phyloP scores from a whole-genome alignment of 441 rosid genomes.

The Bocquillonia castaneifolia region DNA sequence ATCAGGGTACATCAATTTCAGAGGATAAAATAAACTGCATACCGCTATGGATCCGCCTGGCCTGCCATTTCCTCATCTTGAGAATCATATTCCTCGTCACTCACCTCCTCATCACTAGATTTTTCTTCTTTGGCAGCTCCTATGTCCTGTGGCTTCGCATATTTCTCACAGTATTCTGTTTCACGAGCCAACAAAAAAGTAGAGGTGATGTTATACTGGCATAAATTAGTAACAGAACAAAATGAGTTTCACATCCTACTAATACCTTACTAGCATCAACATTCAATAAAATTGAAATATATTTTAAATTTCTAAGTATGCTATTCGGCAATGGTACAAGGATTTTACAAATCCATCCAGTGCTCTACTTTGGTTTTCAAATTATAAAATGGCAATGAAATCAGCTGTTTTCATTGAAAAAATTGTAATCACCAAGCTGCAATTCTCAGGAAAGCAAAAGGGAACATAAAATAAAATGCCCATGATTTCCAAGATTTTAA shows the following conservation, averaged over 20 bases:
- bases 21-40: neutral
- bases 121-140: conserved; percentile 45
- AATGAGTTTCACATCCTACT: neutral
- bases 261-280: neutral
- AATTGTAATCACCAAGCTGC: neutral
- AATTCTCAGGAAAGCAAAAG: no score
- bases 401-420: no score
- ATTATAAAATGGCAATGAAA: neutral
- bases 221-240: neutral
- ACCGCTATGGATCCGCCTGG: conserved; percentile 54
- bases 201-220: neutral
- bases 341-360: no score
- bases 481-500: no score
- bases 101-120: conserved; percentile 59
- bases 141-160: conserved; percentile 59
- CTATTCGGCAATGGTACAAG: no score
- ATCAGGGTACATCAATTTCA: conserved; percentile 24
- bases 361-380: neutral
- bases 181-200: neutral
- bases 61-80: conserved; percentile 55
- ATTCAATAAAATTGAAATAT: no score
- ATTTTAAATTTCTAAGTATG: no score
- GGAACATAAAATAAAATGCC: no score
- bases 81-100: conserved; percentile 52
- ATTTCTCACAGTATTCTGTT: conserved; percentile 63